Percentiles rank a stretch among this genome's conserved stretches.
Conservation (phyloP, 768 basidiomycete species). For the Phylloporus arenicola region DNA sequence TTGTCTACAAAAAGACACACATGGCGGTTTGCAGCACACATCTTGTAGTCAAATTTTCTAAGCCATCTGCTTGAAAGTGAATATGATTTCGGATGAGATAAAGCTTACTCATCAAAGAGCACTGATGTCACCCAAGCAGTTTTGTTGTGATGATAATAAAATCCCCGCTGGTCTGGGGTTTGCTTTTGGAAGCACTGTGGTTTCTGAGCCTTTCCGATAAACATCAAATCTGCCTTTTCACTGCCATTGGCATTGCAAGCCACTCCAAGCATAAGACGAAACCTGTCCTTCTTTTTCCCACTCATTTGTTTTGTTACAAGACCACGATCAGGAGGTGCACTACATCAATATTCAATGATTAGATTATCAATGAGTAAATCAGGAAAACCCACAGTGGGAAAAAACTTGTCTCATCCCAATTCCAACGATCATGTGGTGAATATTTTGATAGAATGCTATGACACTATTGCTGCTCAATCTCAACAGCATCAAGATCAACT, state of each 20-base stretch:
- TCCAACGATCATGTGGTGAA: background rate
- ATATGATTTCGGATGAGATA: no score
- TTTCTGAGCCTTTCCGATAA: background rate
- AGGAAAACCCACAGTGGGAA: background rate
- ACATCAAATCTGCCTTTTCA: background rate
- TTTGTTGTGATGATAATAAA: background rate
- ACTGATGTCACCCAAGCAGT: background rate
- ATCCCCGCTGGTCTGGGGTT: background rate
- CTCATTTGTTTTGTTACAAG: background rate
- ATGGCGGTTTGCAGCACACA: background rate
- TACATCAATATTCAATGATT: no score
- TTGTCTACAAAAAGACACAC: background rate
- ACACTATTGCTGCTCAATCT: background rate
- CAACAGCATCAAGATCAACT: background rate
- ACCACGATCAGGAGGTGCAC: background rate
- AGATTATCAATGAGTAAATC: no score
- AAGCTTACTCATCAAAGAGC: background rate
- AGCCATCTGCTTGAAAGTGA: background rate
- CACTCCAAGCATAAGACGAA: background rate
- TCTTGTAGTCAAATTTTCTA: background rate
- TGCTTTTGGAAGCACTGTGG: background rate
- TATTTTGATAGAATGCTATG: background rate
- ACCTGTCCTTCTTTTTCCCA: background rate
- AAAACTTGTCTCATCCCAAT: background rate
- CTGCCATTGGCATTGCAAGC: background rate